Conservation (phyloP, 2,329 filamentous ascomycete genomes). For the Verticillium nubilum region DNA sequence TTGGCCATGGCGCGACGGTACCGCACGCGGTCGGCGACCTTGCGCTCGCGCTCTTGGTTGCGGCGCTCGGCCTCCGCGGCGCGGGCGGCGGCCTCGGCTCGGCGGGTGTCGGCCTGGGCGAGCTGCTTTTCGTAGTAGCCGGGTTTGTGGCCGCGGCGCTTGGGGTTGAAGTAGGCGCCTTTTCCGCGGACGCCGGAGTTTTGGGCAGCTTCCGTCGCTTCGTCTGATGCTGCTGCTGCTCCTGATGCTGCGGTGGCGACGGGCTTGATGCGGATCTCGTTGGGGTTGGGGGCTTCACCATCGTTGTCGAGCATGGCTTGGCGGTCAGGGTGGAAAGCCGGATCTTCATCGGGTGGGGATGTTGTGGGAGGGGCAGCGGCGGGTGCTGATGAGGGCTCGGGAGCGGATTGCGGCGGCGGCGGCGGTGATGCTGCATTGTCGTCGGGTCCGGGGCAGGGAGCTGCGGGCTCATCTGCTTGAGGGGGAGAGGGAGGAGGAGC, state of each 20-base stretch:
- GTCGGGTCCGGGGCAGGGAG: conserved; percentile 4
- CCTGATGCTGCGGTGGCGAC: background rate
- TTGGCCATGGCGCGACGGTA: conserved; percentile 66
- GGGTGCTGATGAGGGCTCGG: conserved; percentile 1
- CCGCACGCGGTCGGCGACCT: conserved; percentile 58
- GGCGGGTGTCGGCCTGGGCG: conserved; percentile 37
- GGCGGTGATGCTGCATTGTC: conserved; percentile 14
- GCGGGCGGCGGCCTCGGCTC: conserved; percentile 35
- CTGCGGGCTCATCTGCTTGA: conserved; percentile 7
- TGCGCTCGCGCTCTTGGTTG: conserved; percentile 60
- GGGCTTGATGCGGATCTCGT: conserved; percentile 9
- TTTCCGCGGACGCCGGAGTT: conserved; percentile 11
- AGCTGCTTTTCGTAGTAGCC: conserved; percentile 64
- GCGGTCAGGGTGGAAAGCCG: conserved; percentile 33
- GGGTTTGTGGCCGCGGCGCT: conserved; percentile 24
- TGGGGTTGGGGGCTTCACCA: conserved; percentile 12
- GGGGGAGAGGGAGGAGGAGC: conserved; percentile 7
- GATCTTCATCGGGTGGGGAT: background rate
- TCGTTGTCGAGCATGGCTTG: conserved; percentile 31
- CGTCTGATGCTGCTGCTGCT: background rate
- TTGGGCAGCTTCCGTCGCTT: conserved; percentile 1
- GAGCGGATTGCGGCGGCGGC: conserved; percentile 1
- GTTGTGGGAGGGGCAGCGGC: conserved; percentile 3
- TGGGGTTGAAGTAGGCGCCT: conserved; percentile 14
- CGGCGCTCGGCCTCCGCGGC: conserved; percentile 35